Evolutionary conservation across 768 basidiomycete species (phyloP).

Genomic region (Serendipita vermifera): DNA sequence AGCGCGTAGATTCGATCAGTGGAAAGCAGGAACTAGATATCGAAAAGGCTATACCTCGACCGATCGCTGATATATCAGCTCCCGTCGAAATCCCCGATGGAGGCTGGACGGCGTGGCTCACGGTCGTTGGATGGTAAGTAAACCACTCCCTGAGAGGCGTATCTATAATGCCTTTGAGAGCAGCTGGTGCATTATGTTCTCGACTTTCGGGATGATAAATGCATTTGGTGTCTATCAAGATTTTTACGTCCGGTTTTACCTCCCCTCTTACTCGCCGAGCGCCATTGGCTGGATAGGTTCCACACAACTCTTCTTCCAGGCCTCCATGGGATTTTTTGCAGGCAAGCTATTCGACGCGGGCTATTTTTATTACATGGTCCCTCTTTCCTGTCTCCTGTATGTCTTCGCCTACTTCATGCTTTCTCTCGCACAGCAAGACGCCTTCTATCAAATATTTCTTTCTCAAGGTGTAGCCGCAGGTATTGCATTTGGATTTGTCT

Average conservation of each 20-base stretch:
- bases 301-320: conserved; percentile 24
- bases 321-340: conserved; percentile 18
- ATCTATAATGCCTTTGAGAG: background rate
- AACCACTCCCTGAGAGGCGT: conserved; percentile 5
- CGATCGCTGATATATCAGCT: no score
- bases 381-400: conserved; percentile 9
- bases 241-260: conserved; percentile 16
- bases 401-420: conserved; percentile 15
- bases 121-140: background rate
- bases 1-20: no score
- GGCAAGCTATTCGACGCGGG: conserved; percentile 25
- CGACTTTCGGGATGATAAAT: conserved; percentile 14
- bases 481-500: conserved; percentile 38
- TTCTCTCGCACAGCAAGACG: conserved; percentile 15
- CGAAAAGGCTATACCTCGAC: no score
- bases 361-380: conserved; percentile 20
- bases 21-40: no score
- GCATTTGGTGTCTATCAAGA: conserved; percentile 20
- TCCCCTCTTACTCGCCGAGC: conserved; percentile 18
- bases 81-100: conserved; percentile 21
- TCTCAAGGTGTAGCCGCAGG: conserved; percentile 29
- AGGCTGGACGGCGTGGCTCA: background rate
- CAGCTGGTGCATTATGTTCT: conserved; percentile 1
- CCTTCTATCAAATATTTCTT: conserved; percentile 28
- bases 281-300: conserved; percentile 25